Base-by-base conservation (phyloP, 2,329 filamentous ascomycete species). In the Scytalidium lignicola region DNA sequence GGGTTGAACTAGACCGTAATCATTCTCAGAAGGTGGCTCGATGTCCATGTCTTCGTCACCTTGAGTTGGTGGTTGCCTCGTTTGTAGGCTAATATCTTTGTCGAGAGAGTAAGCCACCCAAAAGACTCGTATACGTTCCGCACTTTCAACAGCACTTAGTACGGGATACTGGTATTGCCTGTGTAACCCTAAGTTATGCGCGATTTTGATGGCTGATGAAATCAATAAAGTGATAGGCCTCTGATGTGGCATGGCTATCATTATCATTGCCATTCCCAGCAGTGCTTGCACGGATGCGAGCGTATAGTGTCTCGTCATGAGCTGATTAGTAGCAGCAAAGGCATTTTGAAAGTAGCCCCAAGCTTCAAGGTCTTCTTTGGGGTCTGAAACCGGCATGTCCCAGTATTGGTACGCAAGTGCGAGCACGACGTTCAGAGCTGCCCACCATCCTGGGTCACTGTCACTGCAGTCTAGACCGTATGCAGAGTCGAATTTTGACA, bases 61-160 rank as follows among this genome's bases (percentile, higher is more conserved):
- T 59, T 83, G 80, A 1, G 77, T 76, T 1, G 80, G 78, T 2
- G 80, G 80, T 3, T 79, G 72, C 2, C 80, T 79, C 1, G 79
- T 79, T 9, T 78, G 74, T 18, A 84, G 70, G 55, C 78, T 81
- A 18, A 83, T 64, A 54, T 84, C 80, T 66, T 83, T 84, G 64
- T 84, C 80, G 21, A 84, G 66, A 72, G 81, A 79, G 62, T 83
- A 84, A 1, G 75, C 79, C 50, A 83, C 83, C 80, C 80, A 84
- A 56, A 84, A 84, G 18, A 84, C 80, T 40, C 79, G 69, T 65
- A 80, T 83, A 20, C 80, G 53, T 43, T 56, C 28, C 43, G 57
- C 56, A 15, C 49, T 53, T 40, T 57, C 52, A 7, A 44, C 40
- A 2, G 23, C 17, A 6, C 23, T 48, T 10, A 56, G 48, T 23